A percentile compares a stretch with the other conserved stretches of the same genome.
Conservation (phyloP, 1,284 basidiomycete species). For the Cryptococcus depauperatus region DNA sequence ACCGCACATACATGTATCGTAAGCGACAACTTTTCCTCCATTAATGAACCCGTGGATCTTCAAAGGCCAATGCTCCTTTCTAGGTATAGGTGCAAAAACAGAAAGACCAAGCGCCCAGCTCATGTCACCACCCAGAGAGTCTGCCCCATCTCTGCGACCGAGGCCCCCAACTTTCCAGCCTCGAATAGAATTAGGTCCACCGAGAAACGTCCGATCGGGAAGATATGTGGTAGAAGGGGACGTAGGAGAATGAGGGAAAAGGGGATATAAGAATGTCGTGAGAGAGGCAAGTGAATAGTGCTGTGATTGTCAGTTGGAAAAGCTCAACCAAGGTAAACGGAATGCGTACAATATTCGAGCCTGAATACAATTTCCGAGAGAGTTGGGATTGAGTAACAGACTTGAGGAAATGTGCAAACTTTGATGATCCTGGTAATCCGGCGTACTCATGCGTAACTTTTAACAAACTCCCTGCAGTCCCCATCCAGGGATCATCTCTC, state of each 20-base stretch:
- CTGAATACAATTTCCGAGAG: constrained; percentile 52
- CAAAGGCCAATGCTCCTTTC: constrained; percentile 75
- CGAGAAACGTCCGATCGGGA: constrained; percentile 82
- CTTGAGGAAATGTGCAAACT: constrained; percentile 58
- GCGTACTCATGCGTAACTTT: constrained; percentile 67
- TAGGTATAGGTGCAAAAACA: constrained; percentile 69
- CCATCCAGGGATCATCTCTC: constrained; percentile 62
- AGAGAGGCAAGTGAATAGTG: constrained; percentile 42
- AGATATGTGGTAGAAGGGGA: constrained; percentile 46
- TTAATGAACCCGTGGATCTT: constrained; percentile 82
- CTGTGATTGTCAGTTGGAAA: constrained; percentile 58
- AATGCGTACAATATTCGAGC: constrained; percentile 41
- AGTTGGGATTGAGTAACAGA: constrained; percentile 59
- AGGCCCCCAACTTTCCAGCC: constrained; percentile 78
- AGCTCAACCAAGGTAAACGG: constrained; percentile 57
- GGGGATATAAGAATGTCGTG: constrained; percentile 39
- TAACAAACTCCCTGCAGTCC: constrained; percentile 57
- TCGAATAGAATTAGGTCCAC: constrained; percentile 82
- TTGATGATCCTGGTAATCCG: constrained; percentile 62
- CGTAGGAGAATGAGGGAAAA: constrained; percentile 8
- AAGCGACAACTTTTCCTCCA: constrained; percentile 66
- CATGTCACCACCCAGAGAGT: constrained; percentile 82
- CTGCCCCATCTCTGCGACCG: constrained; percentile 66
- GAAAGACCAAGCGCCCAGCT: constrained; percentile 79
- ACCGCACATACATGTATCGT: constrained; percentile 52